Conservation (phyloP, 495 filamentous ascomycete genomes). For the Aspergillus incahuasiensis region DNA sequence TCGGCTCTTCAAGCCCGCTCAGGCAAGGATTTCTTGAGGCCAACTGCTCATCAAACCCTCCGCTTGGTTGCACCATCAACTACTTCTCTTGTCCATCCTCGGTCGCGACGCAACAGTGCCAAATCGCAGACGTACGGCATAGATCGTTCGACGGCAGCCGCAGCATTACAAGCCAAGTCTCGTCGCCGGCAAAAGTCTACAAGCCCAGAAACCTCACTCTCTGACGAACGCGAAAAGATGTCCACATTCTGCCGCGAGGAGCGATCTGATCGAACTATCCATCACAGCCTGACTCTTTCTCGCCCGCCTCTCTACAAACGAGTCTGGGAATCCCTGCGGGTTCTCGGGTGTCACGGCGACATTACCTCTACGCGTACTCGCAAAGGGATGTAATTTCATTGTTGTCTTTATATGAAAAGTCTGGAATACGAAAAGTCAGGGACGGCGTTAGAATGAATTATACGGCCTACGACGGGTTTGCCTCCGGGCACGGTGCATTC, state of each 20-base stretch:
- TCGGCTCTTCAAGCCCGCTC: conserved; percentile 21
- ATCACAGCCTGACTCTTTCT: conserved; percentile 17
- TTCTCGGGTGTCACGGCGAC: conserved; percentile 24
- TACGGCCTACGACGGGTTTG: conserved; percentile 1
- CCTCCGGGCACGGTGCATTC: neutral
- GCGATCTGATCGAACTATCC: conserved; percentile 24
- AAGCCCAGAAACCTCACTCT: conserved; percentile 19
- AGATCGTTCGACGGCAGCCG: conserved; percentile 36
- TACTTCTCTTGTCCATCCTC: conserved; percentile 30
- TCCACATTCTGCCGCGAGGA: conserved; percentile 37
- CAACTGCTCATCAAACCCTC: conserved; percentile 30
- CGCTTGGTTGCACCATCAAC: conserved; percentile 40
- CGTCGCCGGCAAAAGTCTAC: conserved; percentile 35
- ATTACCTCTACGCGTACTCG: conserved; percentile 13
- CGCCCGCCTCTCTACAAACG: conserved; percentile 26
- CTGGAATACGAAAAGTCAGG: conserved; percentile 1
- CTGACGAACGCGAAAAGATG: conserved; percentile 22
- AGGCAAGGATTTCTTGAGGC: conserved; percentile 25
- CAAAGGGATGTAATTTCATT: conserved; percentile 15
- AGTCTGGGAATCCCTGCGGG: conserved; percentile 28
- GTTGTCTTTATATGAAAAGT: conserved; percentile 2
- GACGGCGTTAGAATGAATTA: conserved; percentile 9
- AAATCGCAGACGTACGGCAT: conserved; percentile 26
- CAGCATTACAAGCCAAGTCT: conserved; percentile 37
- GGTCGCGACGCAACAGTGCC: conserved; percentile 29